phyloP scores from a whole-genome alignment of 2,329 filamentous ascomycete genomes.

The Neoascochyta sp. region DNA sequence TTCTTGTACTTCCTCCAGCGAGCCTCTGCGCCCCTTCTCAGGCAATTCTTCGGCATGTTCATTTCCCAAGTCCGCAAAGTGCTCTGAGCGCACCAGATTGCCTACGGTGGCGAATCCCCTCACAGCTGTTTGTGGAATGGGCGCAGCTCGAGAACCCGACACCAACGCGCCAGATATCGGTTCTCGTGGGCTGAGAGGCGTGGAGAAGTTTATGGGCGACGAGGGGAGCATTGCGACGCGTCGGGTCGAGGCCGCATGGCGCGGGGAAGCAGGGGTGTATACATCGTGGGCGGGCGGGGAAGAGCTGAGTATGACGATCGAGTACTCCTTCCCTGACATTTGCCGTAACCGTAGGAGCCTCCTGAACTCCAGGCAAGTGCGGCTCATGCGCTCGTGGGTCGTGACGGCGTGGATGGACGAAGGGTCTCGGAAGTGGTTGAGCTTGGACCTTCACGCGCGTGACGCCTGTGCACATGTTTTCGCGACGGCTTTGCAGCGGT shows the following conservation, averaged over 20 bases:
- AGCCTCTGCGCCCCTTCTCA: conserved; percentile 3
- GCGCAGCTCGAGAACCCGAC: conserved; percentile 23
- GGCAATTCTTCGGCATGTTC: conserved; percentile 7
- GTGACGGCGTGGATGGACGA: no score
- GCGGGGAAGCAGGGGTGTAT: conserved; percentile 15
- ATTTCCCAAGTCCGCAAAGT: conserved; percentile 19
- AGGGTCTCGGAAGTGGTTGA: no score
- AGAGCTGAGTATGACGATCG: conserved; percentile 30
- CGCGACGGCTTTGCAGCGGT: no score
- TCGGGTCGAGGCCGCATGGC: conserved; percentile 14
- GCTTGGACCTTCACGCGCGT: no score
- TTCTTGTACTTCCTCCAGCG: conserved; percentile 1
- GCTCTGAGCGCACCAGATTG: conserved; percentile 30
- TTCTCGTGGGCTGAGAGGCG: conserved; percentile 14
- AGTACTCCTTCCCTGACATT: conserved; percentile 24
- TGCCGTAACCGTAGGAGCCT: conserved; percentile 11
- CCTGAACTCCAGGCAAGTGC: conserved; percentile 7
- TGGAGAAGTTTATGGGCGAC: conserved; percentile 23
- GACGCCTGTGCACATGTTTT: no score
- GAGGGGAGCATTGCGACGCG: conserved; percentile 29
- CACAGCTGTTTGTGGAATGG: conserved; percentile 21
- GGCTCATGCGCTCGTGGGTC: conserved; percentile 3
- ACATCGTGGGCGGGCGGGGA: conserved; percentile 26
- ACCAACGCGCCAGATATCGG: conserved; percentile 22
- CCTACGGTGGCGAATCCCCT: conserved; percentile 36